Conservation (phyloP, 768 basidiomycete species). For the Auriculariales sp. region DNA sequence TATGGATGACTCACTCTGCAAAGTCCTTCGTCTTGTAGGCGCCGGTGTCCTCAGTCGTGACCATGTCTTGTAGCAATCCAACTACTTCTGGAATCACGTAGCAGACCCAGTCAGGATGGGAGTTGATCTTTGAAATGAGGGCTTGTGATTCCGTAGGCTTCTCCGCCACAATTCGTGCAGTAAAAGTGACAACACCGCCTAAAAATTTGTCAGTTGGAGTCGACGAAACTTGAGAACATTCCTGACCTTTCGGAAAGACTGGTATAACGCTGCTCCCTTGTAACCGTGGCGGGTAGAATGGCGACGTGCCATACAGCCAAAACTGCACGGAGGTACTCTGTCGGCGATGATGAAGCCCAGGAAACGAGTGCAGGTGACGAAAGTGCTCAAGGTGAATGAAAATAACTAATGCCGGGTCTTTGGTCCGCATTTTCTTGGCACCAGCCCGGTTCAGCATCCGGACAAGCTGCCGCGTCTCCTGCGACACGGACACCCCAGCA, state of each 20-base stretch:
- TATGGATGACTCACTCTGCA: background rate
- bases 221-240: background rate
- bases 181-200: background rate
- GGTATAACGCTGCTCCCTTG: background rate
- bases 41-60: background rate
- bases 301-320: background rate
- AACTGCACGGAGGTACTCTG: background rate
- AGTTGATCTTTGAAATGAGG: background rate
- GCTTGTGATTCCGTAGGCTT: background rate
- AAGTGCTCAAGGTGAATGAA: too few species aligned
- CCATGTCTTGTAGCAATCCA: background rate
- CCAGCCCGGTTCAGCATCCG: too few species aligned
- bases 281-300: background rate
- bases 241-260: background rate
- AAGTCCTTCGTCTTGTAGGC: background rate
- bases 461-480: too few species aligned
- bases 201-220: background rate
- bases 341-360: too few species aligned
- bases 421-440: too few species aligned
- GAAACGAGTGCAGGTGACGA: too few species aligned
- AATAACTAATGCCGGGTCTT: too few species aligned
- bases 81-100: background rate
- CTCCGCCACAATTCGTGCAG: background rate
- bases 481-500: too few species aligned
- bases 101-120: background rate